These are phyloP conservation scores for Acanthamoeba royreba DNA, from an alignment of 208 protist genomes.

Conservation along the genomic window DNA sequence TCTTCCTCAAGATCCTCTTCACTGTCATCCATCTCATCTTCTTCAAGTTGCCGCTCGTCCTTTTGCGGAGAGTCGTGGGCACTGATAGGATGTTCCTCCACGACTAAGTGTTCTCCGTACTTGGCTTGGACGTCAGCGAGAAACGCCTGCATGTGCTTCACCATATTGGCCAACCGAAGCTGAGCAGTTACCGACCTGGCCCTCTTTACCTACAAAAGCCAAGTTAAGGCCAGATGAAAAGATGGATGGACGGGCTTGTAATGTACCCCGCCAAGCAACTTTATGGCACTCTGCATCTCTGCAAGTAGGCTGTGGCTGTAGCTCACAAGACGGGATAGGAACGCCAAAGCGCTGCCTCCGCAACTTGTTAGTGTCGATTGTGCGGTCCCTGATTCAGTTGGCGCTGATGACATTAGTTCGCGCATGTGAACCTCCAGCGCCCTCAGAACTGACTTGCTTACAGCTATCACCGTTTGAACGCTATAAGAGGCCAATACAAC, in stretches of 20 bases:
- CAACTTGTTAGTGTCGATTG: not conserved
- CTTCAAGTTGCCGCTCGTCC: not conserved
- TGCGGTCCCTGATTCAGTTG: not conserved
- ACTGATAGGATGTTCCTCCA: not conserved
- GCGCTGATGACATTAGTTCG: not conserved
- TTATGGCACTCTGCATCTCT: not conserved
- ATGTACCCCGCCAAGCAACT: not conserved
- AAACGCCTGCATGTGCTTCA: too few relatives aligned
- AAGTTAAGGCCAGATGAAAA: too few relatives aligned
- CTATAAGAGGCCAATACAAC: not conserved
- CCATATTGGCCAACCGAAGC: too few relatives aligned
- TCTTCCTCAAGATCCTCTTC: not conserved
- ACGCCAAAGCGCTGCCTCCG: not conserved
- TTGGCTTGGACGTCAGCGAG: too few relatives aligned
- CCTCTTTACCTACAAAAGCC: too few relatives aligned
- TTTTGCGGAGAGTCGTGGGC: not conserved
- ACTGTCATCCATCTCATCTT: not conserved
- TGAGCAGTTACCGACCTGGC: too few relatives aligned
- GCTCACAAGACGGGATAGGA: not conserved
- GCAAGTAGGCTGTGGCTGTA: not conserved
- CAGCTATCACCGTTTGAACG: not conserved
- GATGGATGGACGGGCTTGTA: not conserved
- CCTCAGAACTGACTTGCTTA: not conserved
- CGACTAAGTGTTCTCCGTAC: too few relatives aligned
- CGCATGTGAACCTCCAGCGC: not conserved